These are phyloP conservation scores for Malassezia obtusa DNA, from an alignment of 1,284 basidiomycete species.

Conservation along the genomic window DNA sequence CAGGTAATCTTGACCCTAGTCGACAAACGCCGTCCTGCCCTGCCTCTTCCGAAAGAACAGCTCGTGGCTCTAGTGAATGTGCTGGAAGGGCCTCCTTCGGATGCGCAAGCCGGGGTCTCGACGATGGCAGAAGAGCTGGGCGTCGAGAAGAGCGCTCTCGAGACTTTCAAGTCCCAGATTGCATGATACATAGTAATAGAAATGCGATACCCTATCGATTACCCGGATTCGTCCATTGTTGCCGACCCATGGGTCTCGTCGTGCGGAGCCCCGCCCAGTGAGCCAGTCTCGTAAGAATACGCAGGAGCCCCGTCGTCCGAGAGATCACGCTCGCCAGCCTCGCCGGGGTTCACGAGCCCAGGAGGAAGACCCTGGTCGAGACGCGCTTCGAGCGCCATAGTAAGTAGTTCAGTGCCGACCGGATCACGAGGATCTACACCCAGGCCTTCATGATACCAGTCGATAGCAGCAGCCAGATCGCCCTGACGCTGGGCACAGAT, in stretches of 20 bases:
- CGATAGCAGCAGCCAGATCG: constrained; percentile 31
- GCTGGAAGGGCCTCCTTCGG: background rate
- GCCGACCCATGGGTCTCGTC: background rate
- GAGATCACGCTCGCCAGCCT: background rate
- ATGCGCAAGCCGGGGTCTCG: background rate
- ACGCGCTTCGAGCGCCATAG: constrained; percentile 12
- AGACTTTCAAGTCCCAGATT: background rate
- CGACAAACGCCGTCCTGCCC: constrained; percentile 9
- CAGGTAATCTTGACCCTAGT: constrained; percentile 52
- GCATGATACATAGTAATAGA: background rate
- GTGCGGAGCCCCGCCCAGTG: no score
- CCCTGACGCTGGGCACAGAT: constrained; percentile 34
- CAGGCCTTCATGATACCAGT: constrained; percentile 30
- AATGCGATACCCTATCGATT: background rate
- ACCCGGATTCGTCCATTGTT: background rate
- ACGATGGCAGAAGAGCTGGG: constrained; percentile 4
- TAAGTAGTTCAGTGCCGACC: constrained; percentile 13
- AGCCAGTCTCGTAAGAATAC: no score
- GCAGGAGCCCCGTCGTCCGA: background rate
- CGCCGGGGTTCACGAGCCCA: background rate
- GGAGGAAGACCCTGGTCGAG: constrained; percentile 9
- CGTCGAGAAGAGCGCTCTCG: background rate
- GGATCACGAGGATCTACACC: constrained; percentile 16
- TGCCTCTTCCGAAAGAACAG: background rate
- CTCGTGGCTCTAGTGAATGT: background rate